phyloP scores from a whole-genome alignment of 2,329 filamentous ascomycete genomes.

The Ceratocystis destructans region DNA sequence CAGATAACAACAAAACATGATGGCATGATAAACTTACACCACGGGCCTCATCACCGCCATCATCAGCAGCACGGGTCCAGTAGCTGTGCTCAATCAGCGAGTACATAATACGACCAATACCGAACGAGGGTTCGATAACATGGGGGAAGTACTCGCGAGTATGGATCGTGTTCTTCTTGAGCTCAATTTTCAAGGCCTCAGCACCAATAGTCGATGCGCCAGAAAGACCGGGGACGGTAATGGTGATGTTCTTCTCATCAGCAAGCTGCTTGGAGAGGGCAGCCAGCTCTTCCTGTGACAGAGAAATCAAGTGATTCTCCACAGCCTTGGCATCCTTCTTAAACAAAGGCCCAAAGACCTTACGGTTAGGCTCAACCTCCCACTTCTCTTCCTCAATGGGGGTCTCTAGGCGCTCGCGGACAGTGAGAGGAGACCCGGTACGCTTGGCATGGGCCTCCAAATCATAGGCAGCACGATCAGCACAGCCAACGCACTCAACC shows the following conservation, averaged over 20 bases:
- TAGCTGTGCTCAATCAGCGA: slow-evolving; percentile 86
- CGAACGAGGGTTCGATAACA: slow-evolving; percentile 86
- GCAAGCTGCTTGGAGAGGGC: slow-evolving; percentile 61
- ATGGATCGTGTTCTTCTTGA: slow-evolving; percentile 68
- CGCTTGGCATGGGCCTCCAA: slow-evolving; percentile 83
- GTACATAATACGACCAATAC: slow-evolving; percentile 82
- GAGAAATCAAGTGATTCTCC: slow-evolving; percentile 60
- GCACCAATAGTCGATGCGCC: slow-evolving; percentile 63
- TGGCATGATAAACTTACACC: slow-evolving; percentile 47
- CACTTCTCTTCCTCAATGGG: slow-evolving; percentile 75
- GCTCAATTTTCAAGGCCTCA: slow-evolving; percentile 73
- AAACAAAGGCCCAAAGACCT: slow-evolving; percentile 89
- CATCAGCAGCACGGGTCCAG: slow-evolving; percentile 66
- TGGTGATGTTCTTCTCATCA: slow-evolving; percentile 57
- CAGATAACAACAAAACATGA: not conserved
- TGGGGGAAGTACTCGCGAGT: slow-evolving; percentile 84
- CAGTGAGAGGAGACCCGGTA: slow-evolving; percentile 73
- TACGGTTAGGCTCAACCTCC: slow-evolving; percentile 78
- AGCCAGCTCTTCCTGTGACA: slow-evolving; percentile 70
- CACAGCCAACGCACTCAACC: slow-evolving; percentile 97
- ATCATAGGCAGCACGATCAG: slow-evolving; percentile 90
- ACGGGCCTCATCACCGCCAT: slow-evolving; percentile 64
- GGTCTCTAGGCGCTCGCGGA: slow-evolving; percentile 66
- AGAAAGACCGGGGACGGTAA: slow-evolving; percentile 55
- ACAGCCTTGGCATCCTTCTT: slow-evolving; percentile 87